Conservation (phyloP, 805 yeast genomes). For the Kregervanrija delftensis region DNA sequence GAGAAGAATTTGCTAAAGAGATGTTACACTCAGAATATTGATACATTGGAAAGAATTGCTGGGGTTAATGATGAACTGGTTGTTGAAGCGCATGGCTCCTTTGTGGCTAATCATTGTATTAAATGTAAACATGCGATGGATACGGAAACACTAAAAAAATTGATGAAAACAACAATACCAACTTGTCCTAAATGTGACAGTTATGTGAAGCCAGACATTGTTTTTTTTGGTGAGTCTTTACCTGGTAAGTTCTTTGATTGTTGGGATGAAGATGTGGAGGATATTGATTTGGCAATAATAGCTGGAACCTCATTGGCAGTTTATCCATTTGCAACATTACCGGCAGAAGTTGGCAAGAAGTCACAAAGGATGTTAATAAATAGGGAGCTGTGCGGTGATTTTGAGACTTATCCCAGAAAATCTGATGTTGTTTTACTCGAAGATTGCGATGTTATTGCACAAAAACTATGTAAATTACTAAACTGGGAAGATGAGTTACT, state of each 20-base stretch:
- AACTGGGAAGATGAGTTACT: constrained; percentile 63
- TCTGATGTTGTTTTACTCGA: constrained; percentile 56
- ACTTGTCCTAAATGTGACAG: constrained; percentile 64
- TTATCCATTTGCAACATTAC: constrained; percentile 82
- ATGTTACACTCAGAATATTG: constrained; percentile 89
- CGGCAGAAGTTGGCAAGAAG: constrained; percentile 48
- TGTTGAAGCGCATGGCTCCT: constrained; percentile 94
- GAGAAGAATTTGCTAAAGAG: constrained; percentile 56
- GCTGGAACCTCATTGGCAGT: constrained; percentile 93
- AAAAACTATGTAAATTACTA: constrained; percentile 40
- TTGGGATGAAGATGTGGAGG: constrained; percentile 54
- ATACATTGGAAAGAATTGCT: constrained; percentile 81
- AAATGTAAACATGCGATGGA: constrained; percentile 57
- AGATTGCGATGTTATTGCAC: constrained; percentile 62
- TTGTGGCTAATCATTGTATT: constrained; percentile 78
- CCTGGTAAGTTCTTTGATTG: constrained; percentile 62
- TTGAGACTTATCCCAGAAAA: constrained; percentile 43
- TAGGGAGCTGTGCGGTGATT: constrained; percentile 72
- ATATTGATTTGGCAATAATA: constrained; percentile 65
- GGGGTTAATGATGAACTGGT: constrained; percentile 60
- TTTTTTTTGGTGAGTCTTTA: constrained; percentile 86
- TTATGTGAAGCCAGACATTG: constrained; percentile 86
- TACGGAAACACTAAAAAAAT: constrained; percentile 35
- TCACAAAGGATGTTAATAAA: constrained; percentile 64
- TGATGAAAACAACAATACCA: constrained; percentile 35